A percentile compares a stretch with the other conserved stretches of the same genome.
These are phyloP conservation scores for Edaphochlamys debaryana DNA, from an alignment of 139 green algal genomes.

Conservation along the genomic window DNA sequence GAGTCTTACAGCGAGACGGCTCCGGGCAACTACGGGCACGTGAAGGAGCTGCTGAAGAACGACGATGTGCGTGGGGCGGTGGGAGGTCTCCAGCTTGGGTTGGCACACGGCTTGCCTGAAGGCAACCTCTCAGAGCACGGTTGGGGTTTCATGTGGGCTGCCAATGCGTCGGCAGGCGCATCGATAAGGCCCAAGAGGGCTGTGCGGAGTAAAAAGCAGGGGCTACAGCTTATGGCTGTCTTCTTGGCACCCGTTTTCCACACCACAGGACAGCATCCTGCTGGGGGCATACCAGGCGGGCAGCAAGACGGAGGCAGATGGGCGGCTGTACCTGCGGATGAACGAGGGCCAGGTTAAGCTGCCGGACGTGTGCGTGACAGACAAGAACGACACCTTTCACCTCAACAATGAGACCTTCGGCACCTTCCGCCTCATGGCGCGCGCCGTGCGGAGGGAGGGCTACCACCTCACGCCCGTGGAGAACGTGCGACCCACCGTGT, in stretches of 20 bases:
- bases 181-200: no score
- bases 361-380: slow-evolving; percentile 58
- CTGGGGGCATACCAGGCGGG: slow-evolving; percentile 39
- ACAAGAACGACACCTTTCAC: slow-evolving; percentile 71
- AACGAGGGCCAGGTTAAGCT: slow-evolving; percentile 60
- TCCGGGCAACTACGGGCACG: slow-evolving; percentile 20
- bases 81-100: no score
- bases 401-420: slow-evolving; percentile 50
- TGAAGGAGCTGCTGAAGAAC: slow-evolving; percentile 59
- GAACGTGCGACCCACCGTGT: slow-evolving; percentile 50
- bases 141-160: no score
- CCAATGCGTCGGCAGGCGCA: no score
- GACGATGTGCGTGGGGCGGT: slow-evolving; percentile 53
- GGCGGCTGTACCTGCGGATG: slow-evolving; percentile 22
- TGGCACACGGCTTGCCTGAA: no score
- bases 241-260: no score
- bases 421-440: slow-evolving; percentile 60
- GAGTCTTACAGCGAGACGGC: slow-evolving; percentile 50
- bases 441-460: slow-evolving; percentile 49
- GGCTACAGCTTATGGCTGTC: no score
- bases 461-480: slow-evolving; percentile 36
- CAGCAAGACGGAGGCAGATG: slow-evolving; percentile 22
- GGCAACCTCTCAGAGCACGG: no score
- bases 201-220: no score
- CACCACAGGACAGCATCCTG: slow-evolving; percentile 27